Evolutionary conservation across 225 moss, liverwort and hornwort genomes (phyloP), one percentile per base, ranked within the genome.

Genomic region (Bryum argenteum): DNA sequence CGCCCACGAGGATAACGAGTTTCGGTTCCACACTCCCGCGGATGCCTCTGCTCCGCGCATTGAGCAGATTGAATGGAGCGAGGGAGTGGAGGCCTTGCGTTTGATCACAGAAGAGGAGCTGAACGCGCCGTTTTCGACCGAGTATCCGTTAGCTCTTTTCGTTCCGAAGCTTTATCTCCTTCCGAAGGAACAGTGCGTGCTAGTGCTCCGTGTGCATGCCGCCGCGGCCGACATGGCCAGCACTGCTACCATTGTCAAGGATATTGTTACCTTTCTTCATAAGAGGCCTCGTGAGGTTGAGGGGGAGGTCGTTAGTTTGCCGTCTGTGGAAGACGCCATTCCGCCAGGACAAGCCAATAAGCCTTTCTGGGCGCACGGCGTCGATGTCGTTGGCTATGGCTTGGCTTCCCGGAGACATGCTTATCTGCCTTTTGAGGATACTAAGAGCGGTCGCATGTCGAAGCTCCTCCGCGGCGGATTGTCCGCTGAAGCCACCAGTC

Each of bases 291-390:
- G 38, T 5, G 45, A 21, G 5, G 41, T 51, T 19, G 42, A 72
- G 38, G 22, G 40, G 69, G 65, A 52, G 61, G 54, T 22, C 19
- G 52, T 63, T 14, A 9, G 14, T 1, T 60, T 82, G 41, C 78
- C 78, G 11, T 57, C 57, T 8, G 16, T 67, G 4, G 93, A 95
- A 67, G 86, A 81, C 13, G 88, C 66, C 3, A 88, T 93, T 76
- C 93, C 91, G 44, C 82, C 82, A 11, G 91, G 93, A 2, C 76
- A 91, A 55, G 86, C 86, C 13, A 77, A 82, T 0, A 93, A 95
- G 64, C 92, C 91, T 0, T 95, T 95, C 45, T 95, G 92, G 95
- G 91, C 95, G 3, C 91, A 93, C 10, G 91, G 93, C 2, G 71
- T 85, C 18, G 90, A 92, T 40, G 75, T 92, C 18, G 24, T 92